Evolutionary conservation across 2,329 filamentous ascomycete genomes (phyloP).

Genomic region (Rasamsonia emersonii): DNA sequence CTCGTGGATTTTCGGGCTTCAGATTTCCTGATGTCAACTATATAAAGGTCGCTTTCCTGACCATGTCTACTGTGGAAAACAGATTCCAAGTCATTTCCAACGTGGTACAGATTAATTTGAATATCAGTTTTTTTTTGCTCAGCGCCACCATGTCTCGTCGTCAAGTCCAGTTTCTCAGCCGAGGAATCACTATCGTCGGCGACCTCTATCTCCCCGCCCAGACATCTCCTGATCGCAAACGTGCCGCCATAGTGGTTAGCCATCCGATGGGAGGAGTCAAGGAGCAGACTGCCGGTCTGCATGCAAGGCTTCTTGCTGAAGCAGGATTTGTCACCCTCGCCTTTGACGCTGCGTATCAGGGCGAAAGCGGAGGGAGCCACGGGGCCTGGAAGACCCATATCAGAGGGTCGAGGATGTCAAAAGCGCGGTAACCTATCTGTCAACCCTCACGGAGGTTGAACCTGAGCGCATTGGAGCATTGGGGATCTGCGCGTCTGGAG

Average conservation of each 20-base stretch:
- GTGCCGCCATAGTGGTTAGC: slow-evolving; percentile 19
- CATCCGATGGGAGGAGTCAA: slow-evolving; percentile 27
- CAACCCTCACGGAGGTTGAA: slow-evolving; percentile 19
- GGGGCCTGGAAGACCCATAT: slow-evolving; percentile 27
- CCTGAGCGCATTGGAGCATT: slow-evolving; percentile 24
- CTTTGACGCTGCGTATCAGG: slow-evolving; percentile 32
- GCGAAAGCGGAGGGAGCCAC: slow-evolving; percentile 28
- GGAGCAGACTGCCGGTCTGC: slow-evolving; percentile 27
- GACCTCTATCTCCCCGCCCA: too few relatives aligned
- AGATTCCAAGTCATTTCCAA: too few relatives aligned
- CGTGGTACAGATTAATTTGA: too few relatives aligned
- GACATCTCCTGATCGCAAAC: too few relatives aligned
- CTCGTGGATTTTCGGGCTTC: too few relatives aligned
- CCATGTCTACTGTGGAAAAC: too few relatives aligned
- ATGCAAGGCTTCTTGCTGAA: slow-evolving; percentile 21
- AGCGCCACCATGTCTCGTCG: too few relatives aligned
- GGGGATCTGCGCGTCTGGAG: slow-evolving; percentile 31
- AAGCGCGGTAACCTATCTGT: slow-evolving; percentile 26
- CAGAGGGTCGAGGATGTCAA: slow-evolving; percentile 28
- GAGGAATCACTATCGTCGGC: too few relatives aligned
- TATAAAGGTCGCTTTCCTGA: too few relatives aligned
- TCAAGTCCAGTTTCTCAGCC: too few relatives aligned
- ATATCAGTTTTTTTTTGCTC: too few relatives aligned
- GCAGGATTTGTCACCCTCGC: slow-evolving; percentile 24
- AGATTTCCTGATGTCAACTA: too few relatives aligned